Evolutionary conservation across 805 yeast genomes (phyloP).

Genomic region (Saturnispora halmiae): DNA sequence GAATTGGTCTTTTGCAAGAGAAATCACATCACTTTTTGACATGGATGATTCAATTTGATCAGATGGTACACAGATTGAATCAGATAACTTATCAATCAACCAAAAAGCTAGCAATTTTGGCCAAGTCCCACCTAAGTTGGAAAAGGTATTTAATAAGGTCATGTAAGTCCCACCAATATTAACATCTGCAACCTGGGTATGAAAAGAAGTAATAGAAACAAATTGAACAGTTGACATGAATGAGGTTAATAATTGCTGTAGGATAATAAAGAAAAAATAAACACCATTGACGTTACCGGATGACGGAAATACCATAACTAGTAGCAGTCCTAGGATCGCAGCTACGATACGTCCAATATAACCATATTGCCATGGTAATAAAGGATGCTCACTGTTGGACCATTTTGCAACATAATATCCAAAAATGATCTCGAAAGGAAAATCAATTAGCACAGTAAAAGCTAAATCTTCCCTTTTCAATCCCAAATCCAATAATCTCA

Average conservation of each 20-base stretch:
- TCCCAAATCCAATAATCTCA: conserved; percentile 85
- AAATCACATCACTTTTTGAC: conserved; percentile 1
- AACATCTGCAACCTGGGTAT: conserved; percentile 93
- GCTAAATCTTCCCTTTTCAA: conserved; percentile 90
- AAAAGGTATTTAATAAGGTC: conserved; percentile 88
- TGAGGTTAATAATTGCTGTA: conserved; percentile 77
- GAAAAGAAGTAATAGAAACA: conserved; percentile 90
- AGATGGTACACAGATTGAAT: conserved; percentile 44
- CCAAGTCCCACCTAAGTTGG: conserved; percentile 97
- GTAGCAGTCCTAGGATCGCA: conserved; percentile 64
- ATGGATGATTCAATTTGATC: not conserved
- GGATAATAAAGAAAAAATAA: conserved; percentile 63
- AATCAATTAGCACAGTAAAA: conserved; percentile 83
- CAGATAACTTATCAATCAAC: conserved; percentile 72
- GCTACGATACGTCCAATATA: conserved; percentile 73
- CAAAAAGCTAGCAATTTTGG: conserved; percentile 75
- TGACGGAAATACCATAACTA: conserved; percentile 65
- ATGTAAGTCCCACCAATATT: conserved; percentile 94
- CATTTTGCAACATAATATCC: conserved; percentile 95
- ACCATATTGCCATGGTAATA: conserved; percentile 85
- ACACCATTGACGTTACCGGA: conserved; percentile 36
- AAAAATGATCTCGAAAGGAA: conserved; percentile 90
- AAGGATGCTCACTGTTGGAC: conserved; percentile 71
- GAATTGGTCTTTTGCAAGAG: not conserved
- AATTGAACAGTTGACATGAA: conserved; percentile 94